A percentile compares a stretch with the other conserved stretches of the same genome.
Evolutionary conservation across 345 rosid genomes (phyloP).

Genomic region (Turnera subulata): DNA sequence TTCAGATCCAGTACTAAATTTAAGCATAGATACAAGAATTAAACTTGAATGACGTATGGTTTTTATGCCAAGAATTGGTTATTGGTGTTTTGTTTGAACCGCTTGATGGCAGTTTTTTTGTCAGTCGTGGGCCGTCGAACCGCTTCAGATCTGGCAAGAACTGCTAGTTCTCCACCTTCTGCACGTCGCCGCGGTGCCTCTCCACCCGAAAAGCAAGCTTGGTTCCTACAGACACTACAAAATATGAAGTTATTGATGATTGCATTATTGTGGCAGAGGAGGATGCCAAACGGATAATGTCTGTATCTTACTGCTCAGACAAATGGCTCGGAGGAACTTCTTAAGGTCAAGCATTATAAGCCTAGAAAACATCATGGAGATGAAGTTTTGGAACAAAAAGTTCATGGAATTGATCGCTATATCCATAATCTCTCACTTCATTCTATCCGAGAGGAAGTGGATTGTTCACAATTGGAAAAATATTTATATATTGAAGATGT

Average conservation of each 20-base stretch:
- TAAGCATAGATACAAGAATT: too few relatives aligned
- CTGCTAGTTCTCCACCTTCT: too few relatives aligned
- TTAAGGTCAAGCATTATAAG: constrained; percentile 92
- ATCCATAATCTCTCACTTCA: constrained; percentile 95
- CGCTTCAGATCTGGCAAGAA: too few relatives aligned
- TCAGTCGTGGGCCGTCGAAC: too few relatives aligned
- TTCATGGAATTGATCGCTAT: constrained; percentile 97
- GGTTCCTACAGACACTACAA: constrained; percentile 98
- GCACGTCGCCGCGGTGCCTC: too few relatives aligned
- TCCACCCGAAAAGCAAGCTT: constrained; percentile 83
- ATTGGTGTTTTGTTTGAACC: too few relatives aligned
- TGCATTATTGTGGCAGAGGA: constrained; percentile 84
- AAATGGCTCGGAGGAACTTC: constrained; percentile 95
- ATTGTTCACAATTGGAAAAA: constrained; percentile 70
- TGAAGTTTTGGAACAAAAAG: constrained; percentile 97
- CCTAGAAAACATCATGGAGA: constrained; percentile 88
- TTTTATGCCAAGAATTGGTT: too few relatives aligned
- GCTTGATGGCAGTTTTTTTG: too few relatives aligned
- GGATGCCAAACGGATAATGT: constrained; percentile 83
- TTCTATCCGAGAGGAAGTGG: constrained; percentile 91
- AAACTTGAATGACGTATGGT: too few relatives aligned
- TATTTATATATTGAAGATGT: constrained; percentile 84
- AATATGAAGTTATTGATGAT: constrained; percentile 84
- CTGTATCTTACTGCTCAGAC: constrained; percentile 71
- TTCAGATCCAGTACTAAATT: too few relatives aligned